Base-by-base conservation (phyloP, 2,329 filamentous ascomycete species). In the Paraphaeosphaeria minitans region DNA sequence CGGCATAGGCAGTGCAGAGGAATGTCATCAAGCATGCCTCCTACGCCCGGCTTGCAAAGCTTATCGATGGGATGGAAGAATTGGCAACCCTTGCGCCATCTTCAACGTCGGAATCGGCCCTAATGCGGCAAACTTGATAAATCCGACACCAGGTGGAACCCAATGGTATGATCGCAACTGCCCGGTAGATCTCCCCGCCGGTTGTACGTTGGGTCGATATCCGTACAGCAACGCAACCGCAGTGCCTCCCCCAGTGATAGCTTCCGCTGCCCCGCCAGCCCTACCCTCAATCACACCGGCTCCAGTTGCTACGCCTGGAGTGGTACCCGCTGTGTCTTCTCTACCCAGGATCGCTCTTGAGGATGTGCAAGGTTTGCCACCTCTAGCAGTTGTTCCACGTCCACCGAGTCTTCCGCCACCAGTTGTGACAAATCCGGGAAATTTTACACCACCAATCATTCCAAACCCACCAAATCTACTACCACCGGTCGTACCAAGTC, bases 91-190 rank as follows among this genome's bases (percentile, higher is more conserved):
- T 39, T 65, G 62, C 35, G 60, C 60, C 37, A 64, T 66, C 47
- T 64, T 64, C 56, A 64, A 66, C 31, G 56, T 62, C 4, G 64
- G 59, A 4, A 31, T 66, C 6, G 64, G 61, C 2, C 21, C n/a
- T 4, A 63, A 63, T 49, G 64, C 47, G 3, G 55, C 35, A n/a
- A 56, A 66, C 41, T 27, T 66, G 8, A 47, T 59, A 13, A 59
- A 45, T 35, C 48, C 64, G 10, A 53, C 31, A 50, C 39, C 53
- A 14, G 41, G 22, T 12, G 64, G 64, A 6, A 56, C 7, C 9
- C 64, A 66, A 48, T 66, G 61, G 64, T 66, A 53, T 56, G 61
- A 66, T 57, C 39, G 64, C 8, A 56, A 60, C 56, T 64, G 64
- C 42, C 57, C 53, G 33, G 31, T 22, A 9, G 61, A 64, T 37